Evolutionary conservation across 805 yeast species (phyloP), one percentile per base, ranked within the genome.

Genomic region (Spathaspora arborariae): DNA sequence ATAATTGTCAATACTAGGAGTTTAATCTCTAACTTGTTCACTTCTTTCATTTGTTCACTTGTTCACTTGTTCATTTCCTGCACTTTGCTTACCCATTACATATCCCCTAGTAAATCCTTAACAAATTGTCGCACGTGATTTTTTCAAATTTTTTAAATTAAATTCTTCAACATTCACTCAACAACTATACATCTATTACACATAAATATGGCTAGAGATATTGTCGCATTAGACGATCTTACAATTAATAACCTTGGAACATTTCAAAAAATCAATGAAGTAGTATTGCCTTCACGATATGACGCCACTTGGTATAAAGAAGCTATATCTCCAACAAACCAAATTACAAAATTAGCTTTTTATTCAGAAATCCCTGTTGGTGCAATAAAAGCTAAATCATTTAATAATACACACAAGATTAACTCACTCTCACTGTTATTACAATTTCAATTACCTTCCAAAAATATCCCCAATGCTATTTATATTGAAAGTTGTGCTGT

Each of bases 301-400:
- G 57, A 80, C 0, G 78, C 77, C 1, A 52, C 64, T 2, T 83
- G 84, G 75, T 81, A 82, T 51, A 54, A 70, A 24, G 74, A 74
- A 19, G 67, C 80, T 11, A 61, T 75, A 20, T 39, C 44, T 1
- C 57, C 71, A 1, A 15, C 10, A 24, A 80, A 72, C 20, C 82
- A 80, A 22, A 65, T 84, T 27, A 74, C 76, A 27, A 75, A 82
- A 57, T 66, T 82, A 46, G 86, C 84, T 0, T 86, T 73, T 64
- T 85, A 75, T 63, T 78, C 84, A 42, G 96, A 85, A 57, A 78
- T 86, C 5, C 89, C 96, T 6, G 92, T 89, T 3, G 96, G 94
- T 13, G 84, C 82, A 3, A 67, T 89, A 42, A 81, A 82, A 50
- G 84, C 85, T 46, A 74, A 70, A 53, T 64, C 73, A 7, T 65